Evolutionary conservation across 2,329 filamentous ascomycete species (phyloP), one percentile per base, ranked within the genome.

Genomic region (Teratosphaeria viscida): DNA sequence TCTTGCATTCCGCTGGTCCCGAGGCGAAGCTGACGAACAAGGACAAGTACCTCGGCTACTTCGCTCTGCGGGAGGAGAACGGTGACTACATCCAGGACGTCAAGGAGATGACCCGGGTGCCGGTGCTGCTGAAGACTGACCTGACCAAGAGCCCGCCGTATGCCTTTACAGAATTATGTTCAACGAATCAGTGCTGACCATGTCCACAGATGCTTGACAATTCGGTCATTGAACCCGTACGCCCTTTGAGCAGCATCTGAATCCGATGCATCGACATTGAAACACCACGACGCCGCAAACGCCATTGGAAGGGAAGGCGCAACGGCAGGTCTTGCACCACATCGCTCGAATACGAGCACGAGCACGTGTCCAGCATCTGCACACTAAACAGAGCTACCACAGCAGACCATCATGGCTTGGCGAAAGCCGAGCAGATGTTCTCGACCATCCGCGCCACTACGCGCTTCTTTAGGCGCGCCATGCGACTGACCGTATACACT

Each of bases 101-200:
- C 66, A 92, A 87, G 60, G 94, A 99, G 81, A 96, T 99, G 92
- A 92, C 90, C 52, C 84, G 92, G 67, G 89, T 99, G 62, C 94
- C 94, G n/a, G 89, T 99, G 66, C 95, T 99, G 73, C 79, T 99
- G 71, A 97, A 96, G 86, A 97, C 94, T 65, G 94, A 99, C 78
- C 83, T 99, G 70, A 90, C 82, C 78, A 99, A 99, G 89, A 97
- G 92, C 79, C 94, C 94, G 78, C 94, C 94, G 92, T 99, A 88
- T 86, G 94, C 92, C 63, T 47, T 59, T 19, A 12, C 19, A 52
- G 55, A 49, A 29, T 27, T 60, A 47, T 60, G 56, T 11, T 57
- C 56, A 32, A n/a, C 16, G 14, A 29, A 1, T 34, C 10, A 57
- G 61, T 66, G 69, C 77, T 81, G 75, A 82, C 66, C 54, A 32